phyloP scores from a whole-genome alignment of 2,329 filamentous ascomycete species.

The Aspergillus aculeatinus region DNA sequence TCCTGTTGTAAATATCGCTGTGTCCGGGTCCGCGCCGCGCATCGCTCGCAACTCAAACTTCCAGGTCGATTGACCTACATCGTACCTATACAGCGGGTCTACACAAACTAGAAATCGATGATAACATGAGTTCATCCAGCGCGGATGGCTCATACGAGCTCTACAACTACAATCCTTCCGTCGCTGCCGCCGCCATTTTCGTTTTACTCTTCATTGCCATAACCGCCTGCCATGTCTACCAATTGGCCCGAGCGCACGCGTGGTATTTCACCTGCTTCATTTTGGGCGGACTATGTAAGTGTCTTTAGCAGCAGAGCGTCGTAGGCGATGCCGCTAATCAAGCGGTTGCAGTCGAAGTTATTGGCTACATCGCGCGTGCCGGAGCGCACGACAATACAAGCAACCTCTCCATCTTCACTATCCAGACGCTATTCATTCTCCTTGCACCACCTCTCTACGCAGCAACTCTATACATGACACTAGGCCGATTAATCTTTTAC shows the following conservation, averaged over 20 bases:
- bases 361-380: conserved; percentile 31
- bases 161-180: conserved; percentile 47
- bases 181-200: conserved; percentile 50
- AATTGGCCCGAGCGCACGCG: conserved; percentile 44
- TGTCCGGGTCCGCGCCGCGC: not conserved
- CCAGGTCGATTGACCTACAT: not conserved
- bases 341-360: conserved; percentile 45
- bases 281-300: conserved; percentile 41
- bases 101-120: not conserved
- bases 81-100: too few relatives aligned
- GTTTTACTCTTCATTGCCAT: conserved; percentile 46
- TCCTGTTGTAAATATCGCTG: not conserved
- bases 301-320: not conserved
- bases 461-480: conserved; percentile 40
- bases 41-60: not conserved
- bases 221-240: conserved; percentile 44
- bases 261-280: conserved; percentile 50
- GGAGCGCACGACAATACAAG: conserved; percentile 27
- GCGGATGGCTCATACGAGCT: conserved; percentile 13
- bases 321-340: not conserved
- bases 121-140: not conserved
- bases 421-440: conserved; percentile 37
- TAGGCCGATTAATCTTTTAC: conserved; percentile 36
- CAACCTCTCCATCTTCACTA: conserved; percentile 28
- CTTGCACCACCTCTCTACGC: conserved; percentile 44